A percentile compares a stretch with the other conserved stretches of the same genome.
phyloP scores from a whole-genome alignment of 805 yeast genomes.

The Peterozyma xylosa region DNA sequence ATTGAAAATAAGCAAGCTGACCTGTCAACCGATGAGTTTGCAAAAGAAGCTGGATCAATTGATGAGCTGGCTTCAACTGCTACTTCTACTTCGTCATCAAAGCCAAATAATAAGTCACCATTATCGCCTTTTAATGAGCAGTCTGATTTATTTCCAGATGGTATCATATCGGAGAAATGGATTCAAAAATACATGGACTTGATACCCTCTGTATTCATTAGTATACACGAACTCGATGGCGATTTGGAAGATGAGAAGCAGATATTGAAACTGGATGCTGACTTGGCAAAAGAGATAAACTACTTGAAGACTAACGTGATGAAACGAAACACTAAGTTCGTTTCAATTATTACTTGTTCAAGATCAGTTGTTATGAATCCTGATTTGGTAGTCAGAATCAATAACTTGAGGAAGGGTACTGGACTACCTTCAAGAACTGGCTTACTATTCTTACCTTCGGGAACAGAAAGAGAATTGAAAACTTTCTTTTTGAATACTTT shows the following conservation, averaged over 20 bases:
- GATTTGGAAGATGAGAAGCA: constrained; percentile 19
- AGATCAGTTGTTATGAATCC: constrained; percentile 20
- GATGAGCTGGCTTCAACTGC: not conserved
- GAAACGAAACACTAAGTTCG: constrained; percentile 21
- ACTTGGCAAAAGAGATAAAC: constrained; percentile 28
- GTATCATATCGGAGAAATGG: constrained; percentile 42
- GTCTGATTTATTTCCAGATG: constrained; percentile 30
- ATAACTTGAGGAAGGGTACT: constrained; percentile 29
- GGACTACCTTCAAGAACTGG: constrained; percentile 38
- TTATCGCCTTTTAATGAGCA: constrained; percentile 38
- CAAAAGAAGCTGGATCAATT: not conserved
- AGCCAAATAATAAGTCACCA: constrained; percentile 13
- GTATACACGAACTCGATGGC: constrained; percentile 32
- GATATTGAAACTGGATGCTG: constrained; percentile 19
- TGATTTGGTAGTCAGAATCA: constrained; percentile 27
- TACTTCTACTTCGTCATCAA: not conserved
- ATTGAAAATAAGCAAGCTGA: not conserved
- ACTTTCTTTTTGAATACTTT: constrained; percentile 27
- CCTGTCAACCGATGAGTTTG: not conserved
- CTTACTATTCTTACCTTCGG: constrained; percentile 32
- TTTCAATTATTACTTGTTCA: constrained; percentile 26
- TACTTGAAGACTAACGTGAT: constrained; percentile 23
- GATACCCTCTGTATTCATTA: constrained; percentile 39
- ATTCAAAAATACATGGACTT: constrained; percentile 39
- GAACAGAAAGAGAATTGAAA: constrained; percentile 31